These are phyloP conservation scores for Chaetomium fimeti DNA, from an alignment of 495 filamentous ascomycete genomes.

Conservation along the genomic window DNA sequence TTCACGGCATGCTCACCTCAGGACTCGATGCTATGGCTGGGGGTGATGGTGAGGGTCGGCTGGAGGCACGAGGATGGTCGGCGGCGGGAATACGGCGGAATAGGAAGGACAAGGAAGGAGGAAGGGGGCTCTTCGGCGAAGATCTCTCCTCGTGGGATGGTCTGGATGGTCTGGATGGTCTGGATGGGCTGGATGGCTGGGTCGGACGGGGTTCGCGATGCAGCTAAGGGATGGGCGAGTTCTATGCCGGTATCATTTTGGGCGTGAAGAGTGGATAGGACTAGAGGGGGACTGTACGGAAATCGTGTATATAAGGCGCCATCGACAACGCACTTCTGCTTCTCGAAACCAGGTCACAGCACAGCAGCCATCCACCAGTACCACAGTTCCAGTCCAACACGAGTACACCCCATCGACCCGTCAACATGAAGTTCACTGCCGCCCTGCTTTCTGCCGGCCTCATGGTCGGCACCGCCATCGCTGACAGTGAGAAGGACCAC, in stretches of 20 bases:
- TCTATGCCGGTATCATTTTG: not conserved
- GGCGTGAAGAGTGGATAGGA: not conserved
- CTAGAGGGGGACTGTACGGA: not conserved
- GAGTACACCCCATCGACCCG: not conserved
- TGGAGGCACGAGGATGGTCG: not conserved
- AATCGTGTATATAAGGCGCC: slow-evolving; percentile 10
- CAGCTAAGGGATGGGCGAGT: not conserved
- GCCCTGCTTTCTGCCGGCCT: slow-evolving; percentile 25
- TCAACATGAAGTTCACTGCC: slow-evolving; percentile 23
- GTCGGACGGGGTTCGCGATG: not conserved
- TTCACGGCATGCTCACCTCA: not conserved
- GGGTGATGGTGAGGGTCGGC: not conserved
- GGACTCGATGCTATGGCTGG: no score
- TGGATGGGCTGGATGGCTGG: not conserved
- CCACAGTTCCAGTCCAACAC: not conserved
- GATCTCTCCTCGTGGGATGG: not conserved
- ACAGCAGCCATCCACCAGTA: slow-evolving; percentile 10
- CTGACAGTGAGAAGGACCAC: slow-evolving; percentile 22
- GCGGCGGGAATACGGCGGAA: not conserved
- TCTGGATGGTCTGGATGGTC: not conserved
- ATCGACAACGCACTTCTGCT: slow-evolving; percentile 2
- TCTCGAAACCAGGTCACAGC: slow-evolving; percentile 3
- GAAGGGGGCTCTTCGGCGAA: not conserved
- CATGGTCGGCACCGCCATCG: slow-evolving; percentile 22
- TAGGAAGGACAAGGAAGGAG: not conserved